Conservation (phyloP, 2,329 filamentous ascomycete genomes). For the Hirsutella rhossiliensis region DNA sequence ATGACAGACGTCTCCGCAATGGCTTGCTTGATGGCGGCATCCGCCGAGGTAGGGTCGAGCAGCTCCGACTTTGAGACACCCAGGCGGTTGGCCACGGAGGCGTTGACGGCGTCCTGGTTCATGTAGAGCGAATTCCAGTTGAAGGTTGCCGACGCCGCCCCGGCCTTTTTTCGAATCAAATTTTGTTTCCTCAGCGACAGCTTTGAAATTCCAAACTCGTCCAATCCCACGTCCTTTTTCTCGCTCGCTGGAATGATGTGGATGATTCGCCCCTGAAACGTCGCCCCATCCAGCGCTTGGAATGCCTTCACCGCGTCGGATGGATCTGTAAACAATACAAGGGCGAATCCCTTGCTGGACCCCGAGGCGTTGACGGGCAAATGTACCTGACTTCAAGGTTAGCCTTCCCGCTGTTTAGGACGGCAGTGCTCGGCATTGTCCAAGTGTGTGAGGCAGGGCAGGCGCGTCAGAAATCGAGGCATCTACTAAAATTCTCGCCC, state of each 20-base stretch:
- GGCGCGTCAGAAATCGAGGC: conserved; percentile 71
- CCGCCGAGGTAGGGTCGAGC: conserved; percentile 87
- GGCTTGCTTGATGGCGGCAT: conserved; percentile 91
- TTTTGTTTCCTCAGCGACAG: conserved; percentile 91
- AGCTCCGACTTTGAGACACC: conserved; percentile 86
- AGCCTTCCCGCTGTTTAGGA: conserved; percentile 9
- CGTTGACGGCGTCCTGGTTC: conserved; percentile 90
- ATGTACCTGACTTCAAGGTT: conserved; percentile 56
- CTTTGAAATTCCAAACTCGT: conserved; percentile 84
- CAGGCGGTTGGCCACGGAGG: conserved; percentile 74
- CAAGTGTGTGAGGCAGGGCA: neutral
- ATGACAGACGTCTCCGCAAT: conserved; percentile 94
- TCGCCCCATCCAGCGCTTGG: conserved; percentile 65
- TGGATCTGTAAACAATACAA: conserved; percentile 65
- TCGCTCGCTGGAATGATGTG: conserved; percentile 78
- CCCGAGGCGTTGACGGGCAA: conserved; percentile 64
- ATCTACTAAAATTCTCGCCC: conserved; percentile 99
- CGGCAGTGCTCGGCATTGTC: neutral
- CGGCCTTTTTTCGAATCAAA: conserved; percentile 72
- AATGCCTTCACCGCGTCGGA: conserved; percentile 69
- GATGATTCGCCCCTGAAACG: conserved; percentile 84
- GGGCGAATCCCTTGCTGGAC: conserved; percentile 79
- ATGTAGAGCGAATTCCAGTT: conserved; percentile 99
- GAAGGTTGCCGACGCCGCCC: conserved; percentile 68
- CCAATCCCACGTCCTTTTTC: conserved; percentile 70